These are phyloP conservation scores for Vachellia pachyceras DNA, from an alignment of 306 rosid species.

Conservation along the genomic window DNA sequence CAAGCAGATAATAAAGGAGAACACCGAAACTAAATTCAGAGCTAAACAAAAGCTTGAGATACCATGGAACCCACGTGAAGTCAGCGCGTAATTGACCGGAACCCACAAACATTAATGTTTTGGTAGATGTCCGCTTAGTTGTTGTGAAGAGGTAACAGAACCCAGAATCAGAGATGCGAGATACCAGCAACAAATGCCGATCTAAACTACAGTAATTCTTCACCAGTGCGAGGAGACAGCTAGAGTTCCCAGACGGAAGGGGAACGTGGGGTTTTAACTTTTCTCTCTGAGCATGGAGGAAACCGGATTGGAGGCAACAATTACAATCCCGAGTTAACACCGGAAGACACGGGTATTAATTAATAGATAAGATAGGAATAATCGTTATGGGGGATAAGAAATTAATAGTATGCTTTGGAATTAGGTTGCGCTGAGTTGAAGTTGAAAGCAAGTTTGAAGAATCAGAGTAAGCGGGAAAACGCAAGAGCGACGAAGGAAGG, in stretches of 20 bases:
- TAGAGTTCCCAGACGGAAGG: conserved; percentile 41
- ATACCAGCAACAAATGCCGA: conserved; percentile 39
- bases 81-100: background rate
- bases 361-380: background rate
- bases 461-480: background rate
- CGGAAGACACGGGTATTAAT: background rate
- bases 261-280: conserved; percentile 17
- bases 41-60: conserved; percentile 10
- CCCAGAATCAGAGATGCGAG: conserved; percentile 23
- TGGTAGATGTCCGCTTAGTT: conserved; percentile 14
- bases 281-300: background rate
- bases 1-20: background rate
- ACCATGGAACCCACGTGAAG: background rate
- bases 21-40: conserved; percentile 24
- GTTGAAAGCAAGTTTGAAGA: conserved; percentile 2
- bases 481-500: background rate
- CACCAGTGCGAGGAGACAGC: conserved; percentile 41
- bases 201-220: conserved; percentile 36
- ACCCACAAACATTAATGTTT: conserved; percentile 35
- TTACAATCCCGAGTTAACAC: background rate
- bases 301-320: conserved; percentile 23
- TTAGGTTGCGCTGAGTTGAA: background rate
- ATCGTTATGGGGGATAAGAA: background rate
- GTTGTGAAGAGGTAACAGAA: background rate
- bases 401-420: background rate